Conservation (phyloP, 139 green algal species). For the Astrephomene gubernaculifera region DNA sequence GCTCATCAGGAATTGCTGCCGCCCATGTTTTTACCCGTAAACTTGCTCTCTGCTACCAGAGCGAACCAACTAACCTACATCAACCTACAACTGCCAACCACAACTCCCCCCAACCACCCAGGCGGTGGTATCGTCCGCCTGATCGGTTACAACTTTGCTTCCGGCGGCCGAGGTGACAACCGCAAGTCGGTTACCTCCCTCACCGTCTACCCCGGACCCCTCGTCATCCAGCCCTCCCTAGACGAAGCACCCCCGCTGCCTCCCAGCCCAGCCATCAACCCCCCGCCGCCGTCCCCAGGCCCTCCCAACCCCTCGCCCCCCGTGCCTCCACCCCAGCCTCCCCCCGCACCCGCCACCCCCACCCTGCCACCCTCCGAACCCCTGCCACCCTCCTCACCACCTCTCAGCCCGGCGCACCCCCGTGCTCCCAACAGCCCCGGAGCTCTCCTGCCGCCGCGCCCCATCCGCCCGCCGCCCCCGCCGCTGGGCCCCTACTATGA, state of each 20-base stretch:
- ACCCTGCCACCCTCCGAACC: not conserved
- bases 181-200: conserved; percentile 12
- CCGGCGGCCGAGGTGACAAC: conserved; percentile 9
- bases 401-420: too few relatives aligned
- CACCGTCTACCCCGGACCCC: not conserved
- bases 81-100: not conserved
- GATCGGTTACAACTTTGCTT: conserved; percentile 22
- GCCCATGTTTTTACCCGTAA: not conserved
- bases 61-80: too few relatives aligned
- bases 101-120: not conserved
- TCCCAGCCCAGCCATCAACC: not conserved
- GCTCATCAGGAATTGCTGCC: not conserved
- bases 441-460: not conserved
- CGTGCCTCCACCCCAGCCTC: too few relatives aligned
- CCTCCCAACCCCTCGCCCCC: too few relatives aligned
- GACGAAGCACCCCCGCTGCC: not conserved
- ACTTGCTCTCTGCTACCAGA: not conserved
- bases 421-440: too few relatives aligned
- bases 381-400: not conserved
- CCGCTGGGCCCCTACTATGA: not conserved
- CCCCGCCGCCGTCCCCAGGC: not conserved
- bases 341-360: not conserved
- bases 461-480: conserved; percentile 2
- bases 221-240: not conserved
- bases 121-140: conserved; percentile 3